phyloP scores from a whole-genome alignment of 257 asterid genomes.

The Solanum neorickii region DNA sequence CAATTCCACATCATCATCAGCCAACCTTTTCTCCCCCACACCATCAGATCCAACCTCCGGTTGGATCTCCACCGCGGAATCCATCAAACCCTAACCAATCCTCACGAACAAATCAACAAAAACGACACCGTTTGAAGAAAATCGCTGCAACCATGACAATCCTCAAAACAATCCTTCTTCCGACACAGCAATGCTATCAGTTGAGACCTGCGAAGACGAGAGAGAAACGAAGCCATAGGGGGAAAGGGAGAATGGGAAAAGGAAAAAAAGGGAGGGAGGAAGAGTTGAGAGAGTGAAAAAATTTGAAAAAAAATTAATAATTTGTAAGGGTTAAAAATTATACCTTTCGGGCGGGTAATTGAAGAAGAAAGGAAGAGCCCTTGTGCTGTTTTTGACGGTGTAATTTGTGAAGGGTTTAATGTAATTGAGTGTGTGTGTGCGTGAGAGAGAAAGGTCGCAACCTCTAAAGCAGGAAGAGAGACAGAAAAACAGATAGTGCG shows the following conservation, averaged over 20 bases:
- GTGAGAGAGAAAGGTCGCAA: background rate
- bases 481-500: background rate
- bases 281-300: background rate
- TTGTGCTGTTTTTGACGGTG: background rate
- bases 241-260: background rate
- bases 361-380: background rate
- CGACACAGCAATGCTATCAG: background rate
- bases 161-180: background rate
- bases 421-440: background rate
- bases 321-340: background rate
- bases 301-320: background rate
- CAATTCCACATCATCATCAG: constrained; percentile 35
- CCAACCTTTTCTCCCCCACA: constrained; percentile 53
- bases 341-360: background rate
- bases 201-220: constrained; percentile 42
- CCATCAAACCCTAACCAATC: constrained; percentile 5
- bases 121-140: constrained; percentile 17
- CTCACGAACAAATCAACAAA: constrained; percentile 1
- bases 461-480: background rate
- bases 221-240: constrained; percentile 29
- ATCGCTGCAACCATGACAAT: background rate
- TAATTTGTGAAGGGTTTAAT: background rate
- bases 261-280: background rate
- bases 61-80: constrained; percentile 15
- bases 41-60: constrained; percentile 16